Conservation (phyloP, 345 rosid species). For the Odontarrhena argentea region DNA sequence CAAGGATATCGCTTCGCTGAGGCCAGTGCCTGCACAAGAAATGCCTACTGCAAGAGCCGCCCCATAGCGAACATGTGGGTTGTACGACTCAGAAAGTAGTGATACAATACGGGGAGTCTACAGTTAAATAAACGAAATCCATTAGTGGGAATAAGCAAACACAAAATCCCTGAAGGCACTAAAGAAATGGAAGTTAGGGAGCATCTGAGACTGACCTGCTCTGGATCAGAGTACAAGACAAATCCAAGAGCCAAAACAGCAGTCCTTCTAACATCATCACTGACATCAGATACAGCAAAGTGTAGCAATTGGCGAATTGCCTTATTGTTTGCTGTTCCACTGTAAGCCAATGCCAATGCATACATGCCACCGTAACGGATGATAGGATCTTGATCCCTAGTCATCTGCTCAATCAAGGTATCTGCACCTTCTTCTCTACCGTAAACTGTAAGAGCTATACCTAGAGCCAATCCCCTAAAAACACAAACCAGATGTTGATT, state of each 20-base stretch:
- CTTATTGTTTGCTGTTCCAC: conserved; percentile 98
- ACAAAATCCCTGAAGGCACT: conserved; percentile 1
- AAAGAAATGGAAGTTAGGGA: conserved; percentile 20
- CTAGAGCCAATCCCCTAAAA: conserved; percentile 87
- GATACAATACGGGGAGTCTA: conserved; percentile 99
- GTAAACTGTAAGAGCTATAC: conserved; percentile 95
- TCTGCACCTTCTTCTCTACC: conserved; percentile 99
- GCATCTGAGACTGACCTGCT: conserved; percentile 61
- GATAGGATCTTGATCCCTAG: conserved; percentile 96
- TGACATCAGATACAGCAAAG: conserved; percentile 99
- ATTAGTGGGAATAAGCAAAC: conserved; percentile 13
- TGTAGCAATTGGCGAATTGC: conserved; percentile 98
- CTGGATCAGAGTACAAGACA: conserved; percentile 96
- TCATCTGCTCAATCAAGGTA: conserved; percentile 97
- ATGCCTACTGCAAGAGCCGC: conserved; percentile 99
- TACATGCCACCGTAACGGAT: conserved; percentile 99
- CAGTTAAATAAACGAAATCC: conserved; percentile 25
- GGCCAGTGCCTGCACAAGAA: conserved; percentile 99
- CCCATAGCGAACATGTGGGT: conserved; percentile 99
- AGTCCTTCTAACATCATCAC: conserved; percentile 97
- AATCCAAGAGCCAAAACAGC: conserved; percentile 99
- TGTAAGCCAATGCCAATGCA: conserved; percentile 93
- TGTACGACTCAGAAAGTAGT: conserved; percentile 92
- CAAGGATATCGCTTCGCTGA: conserved; percentile 98
- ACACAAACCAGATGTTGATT: conserved; percentile 17